Base-by-base conservation (phyloP, 2,329 filamentous ascomycete species). In the Fusarium drepaniforme region DNA sequence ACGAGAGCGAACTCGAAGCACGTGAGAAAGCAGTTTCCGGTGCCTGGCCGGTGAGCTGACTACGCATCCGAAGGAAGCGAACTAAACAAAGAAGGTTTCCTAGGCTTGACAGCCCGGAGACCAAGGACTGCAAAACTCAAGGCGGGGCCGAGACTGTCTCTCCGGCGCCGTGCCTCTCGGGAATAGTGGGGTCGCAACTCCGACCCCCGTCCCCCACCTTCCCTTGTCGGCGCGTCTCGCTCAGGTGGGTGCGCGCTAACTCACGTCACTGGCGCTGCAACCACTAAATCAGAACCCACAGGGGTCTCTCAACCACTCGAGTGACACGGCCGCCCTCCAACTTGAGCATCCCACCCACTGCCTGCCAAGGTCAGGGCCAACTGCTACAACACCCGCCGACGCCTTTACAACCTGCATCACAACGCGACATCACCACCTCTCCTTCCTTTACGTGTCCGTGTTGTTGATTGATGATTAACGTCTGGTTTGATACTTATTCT, bases 271-370 rank as follows among this genome's bases (percentile, higher is more conserved):
- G 11, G 15, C 64, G 62, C 71, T 71, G 64, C 64, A 75, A 64
- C 64, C 73, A 75, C 73, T 74, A 61, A 71, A 66, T 42, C 38
- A 46, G 60, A 49, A 57, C 44, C 57, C 44, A 64, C 71, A 76
- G 64, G 71, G 63, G 64, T 25, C 51, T n/a, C 37, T 75, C 51
- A 66, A 70, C 73, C 73, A 76, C 65, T 75, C 38, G 58, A 75
- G 72, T 73, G 66, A 73, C 66, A 76, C 72, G 64, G 64, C 70
- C 59, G 60, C 73, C 73, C 73, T 76, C 73, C 73, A 76, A 64
- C 73, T 71, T 38, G 25, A 37, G 60, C 63, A 64, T 62, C 49
- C 49, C 30, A 30, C 8, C 49, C 49, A 53, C 46, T 12, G 25
- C 18, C 30, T 35, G 40, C 46, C 56, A n/a, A 40, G 21, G 28